Percentiles rank a stretch among this genome's conserved stretches.
Conservation (phyloP, 768 basidiomycete genomes). For the Macrolepiota albuminosa region DNA sequence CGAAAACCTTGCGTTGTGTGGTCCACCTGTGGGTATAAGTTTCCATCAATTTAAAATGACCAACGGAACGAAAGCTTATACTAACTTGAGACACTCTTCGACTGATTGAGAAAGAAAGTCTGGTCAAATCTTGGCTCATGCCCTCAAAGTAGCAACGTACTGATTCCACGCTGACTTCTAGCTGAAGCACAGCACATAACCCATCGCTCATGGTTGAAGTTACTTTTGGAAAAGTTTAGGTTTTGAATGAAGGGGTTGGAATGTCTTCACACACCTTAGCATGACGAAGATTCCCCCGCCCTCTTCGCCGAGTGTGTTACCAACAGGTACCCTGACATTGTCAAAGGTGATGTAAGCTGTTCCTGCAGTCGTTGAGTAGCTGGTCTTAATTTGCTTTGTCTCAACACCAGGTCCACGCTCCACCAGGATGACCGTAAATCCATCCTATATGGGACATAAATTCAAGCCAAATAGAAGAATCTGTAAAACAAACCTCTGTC, state of each 20-base stretch:
- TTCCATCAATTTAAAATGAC: neutral
- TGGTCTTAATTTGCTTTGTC: conserved; percentile 62
- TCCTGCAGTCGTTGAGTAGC: conserved; percentile 85
- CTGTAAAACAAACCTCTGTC: conserved; percentile 36
- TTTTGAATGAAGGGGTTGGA: neutral
- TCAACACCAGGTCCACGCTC: conserved; percentile 49
- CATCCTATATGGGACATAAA: conserved; percentile 28
- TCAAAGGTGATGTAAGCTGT: conserved; percentile 84
- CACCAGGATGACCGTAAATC: conserved; percentile 33
- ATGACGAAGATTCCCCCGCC: conserved; percentile 30
- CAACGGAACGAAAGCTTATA: neutral
- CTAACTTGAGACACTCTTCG: conserved; percentile 81
- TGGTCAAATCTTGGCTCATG: neutral
- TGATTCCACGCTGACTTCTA: conserved; percentile 16
- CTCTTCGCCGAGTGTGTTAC: conserved; percentile 65
- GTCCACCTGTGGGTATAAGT: conserved; percentile 56
- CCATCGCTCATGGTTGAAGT: conserved; percentile 96
- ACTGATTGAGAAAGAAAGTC: conserved; percentile 29
- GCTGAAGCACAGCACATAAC: conserved; percentile 47
- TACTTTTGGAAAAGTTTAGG: conserved; percentile 32
- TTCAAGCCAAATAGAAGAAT: conserved; percentile 50
- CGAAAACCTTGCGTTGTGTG: conserved; percentile 86
- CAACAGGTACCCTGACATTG: conserved; percentile 80
- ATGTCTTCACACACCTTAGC: conserved; percentile 16
- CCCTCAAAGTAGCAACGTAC: conserved; percentile 5